phyloP scores from a whole-genome alignment of 1,139 yeast species.

The Komagataea norvegica region DNA sequence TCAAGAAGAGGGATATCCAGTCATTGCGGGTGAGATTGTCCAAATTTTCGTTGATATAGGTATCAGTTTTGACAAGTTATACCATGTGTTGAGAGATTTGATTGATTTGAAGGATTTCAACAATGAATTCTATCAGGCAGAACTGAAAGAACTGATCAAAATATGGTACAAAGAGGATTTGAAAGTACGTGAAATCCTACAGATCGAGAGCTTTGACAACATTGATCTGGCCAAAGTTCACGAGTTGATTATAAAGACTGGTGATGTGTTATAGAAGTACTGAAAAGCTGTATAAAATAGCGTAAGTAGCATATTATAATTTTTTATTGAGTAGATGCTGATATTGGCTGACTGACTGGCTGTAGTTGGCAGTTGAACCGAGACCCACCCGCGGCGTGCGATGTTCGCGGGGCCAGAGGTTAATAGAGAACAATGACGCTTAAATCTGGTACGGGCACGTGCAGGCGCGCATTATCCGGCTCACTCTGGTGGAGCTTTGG shows the following conservation, averaged over 20 bases:
- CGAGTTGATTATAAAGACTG: conserved; percentile 18
- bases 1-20: conserved; percentile 33
- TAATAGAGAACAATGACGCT: too few species aligned
- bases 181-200: conserved; percentile 47
- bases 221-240: conserved; percentile 13
- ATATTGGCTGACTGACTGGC: too few species aligned
- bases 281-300: too few species aligned
- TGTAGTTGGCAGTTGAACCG: too few species aligned
- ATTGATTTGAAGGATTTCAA: conserved; percentile 55
- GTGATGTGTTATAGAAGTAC: conserved; percentile 29
- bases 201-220: conserved; percentile 17
- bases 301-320: too few species aligned
- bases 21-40: conserved; percentile 51
- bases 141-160: conserved; percentile 59
- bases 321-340: too few species aligned
- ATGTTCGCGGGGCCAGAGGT: too few species aligned
- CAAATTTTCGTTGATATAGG: conserved; percentile 79
- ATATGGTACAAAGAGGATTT: conserved; percentile 64
- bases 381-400: too few species aligned
- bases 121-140: conserved; percentile 43
- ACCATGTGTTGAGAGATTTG: conserved; percentile 60
- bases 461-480: too few species aligned
- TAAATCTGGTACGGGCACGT: too few species aligned
- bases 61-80: conserved; percentile 63
- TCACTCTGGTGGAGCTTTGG: too few species aligned